phyloP scores from a whole-genome alignment of 2,329 filamentous ascomycete species.

The Microdochium paspali region DNA sequence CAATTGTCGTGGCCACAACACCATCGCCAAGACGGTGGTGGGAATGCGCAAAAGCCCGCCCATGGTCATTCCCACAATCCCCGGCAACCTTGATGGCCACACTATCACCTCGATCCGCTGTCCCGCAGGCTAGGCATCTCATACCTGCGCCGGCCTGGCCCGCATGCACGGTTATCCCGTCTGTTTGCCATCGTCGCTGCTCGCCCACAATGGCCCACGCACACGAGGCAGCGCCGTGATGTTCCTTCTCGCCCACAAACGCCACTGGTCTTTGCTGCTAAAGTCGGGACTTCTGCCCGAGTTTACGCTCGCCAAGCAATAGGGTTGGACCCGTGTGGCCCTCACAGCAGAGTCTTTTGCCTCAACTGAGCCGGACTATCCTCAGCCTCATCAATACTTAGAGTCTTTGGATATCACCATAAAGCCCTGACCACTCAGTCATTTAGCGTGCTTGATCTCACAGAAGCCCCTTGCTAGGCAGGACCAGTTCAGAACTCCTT shows the following conservation, averaged over 20 bases:
- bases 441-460: no score
- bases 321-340: neutral
- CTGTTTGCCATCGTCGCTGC: no score
- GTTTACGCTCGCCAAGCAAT: neutral
- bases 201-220: neutral
- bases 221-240: no score
- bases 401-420: neutral
- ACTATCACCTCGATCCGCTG: neutral
- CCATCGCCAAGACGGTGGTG: neutral
- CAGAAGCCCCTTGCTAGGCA: no score
- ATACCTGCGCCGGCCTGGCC: no score
- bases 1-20: neutral
- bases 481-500: no score
- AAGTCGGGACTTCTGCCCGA: neutral
- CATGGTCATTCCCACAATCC: no score
- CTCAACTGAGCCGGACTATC: neutral
- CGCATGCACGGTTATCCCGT: no score
- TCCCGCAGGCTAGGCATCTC: no score
- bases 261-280: no score
- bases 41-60: neutral
- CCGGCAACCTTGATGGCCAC: constrained; percentile 10
- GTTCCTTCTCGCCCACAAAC: no score
- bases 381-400: neutral
- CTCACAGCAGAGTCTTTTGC: neutral
- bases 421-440: neutral